Evolutionary conservation across 2,329 filamentous ascomycete species (phyloP).

Genomic region (Cadophora sp.): DNA sequence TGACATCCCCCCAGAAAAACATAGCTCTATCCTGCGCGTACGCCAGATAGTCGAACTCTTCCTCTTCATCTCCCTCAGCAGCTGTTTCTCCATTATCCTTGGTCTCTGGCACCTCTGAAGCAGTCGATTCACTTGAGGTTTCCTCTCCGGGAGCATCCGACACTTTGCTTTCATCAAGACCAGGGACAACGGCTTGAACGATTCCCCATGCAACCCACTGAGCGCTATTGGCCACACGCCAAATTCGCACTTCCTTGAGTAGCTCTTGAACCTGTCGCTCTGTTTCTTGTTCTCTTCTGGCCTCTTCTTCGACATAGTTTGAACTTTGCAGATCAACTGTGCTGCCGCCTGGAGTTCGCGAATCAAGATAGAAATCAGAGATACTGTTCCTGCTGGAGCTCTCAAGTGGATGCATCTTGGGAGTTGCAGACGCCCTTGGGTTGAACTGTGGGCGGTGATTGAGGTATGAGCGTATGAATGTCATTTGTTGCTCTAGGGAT

Average conservation of each 20-base stretch:
- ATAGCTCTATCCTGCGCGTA: conserved; percentile 91
- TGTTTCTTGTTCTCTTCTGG: conserved; percentile 64
- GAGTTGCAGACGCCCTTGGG: conserved; percentile 50
- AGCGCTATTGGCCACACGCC: conserved; percentile 87
- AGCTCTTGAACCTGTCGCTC: conserved; percentile 75
- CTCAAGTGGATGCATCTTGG: conserved; percentile 43
- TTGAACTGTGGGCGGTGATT: conserved; percentile 76
- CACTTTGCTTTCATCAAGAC: conserved; percentile 50
- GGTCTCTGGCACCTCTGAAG: conserved; percentile 14
- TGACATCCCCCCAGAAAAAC: conserved; percentile 93
- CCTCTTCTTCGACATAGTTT: conserved; percentile 60
- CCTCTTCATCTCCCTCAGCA: conserved; percentile 44
- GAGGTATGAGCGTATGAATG: conserved; percentile 87
- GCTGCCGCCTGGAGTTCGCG: conserved; percentile 61
- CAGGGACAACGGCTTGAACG: conserved; percentile 88
- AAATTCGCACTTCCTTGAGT: conserved; percentile 79
- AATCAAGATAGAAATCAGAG: conserved; percentile 78
- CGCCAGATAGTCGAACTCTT: conserved; percentile 88
- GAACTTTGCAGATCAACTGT: conserved; percentile 49
- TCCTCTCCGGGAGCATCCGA: conserved; percentile 12
- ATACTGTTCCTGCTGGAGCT: conserved; percentile 34
- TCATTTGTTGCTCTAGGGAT: conserved; percentile 77
- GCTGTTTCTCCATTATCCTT: conserved; percentile 26
- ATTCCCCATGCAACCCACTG: conserved; percentile 97
- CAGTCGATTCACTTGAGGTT: background rate